Percentiles rank a stretch among this genome's conserved stretches.
Conservation (phyloP, 2,329 filamentous ascomycete genomes). For the Claviceps maximensis region DNA sequence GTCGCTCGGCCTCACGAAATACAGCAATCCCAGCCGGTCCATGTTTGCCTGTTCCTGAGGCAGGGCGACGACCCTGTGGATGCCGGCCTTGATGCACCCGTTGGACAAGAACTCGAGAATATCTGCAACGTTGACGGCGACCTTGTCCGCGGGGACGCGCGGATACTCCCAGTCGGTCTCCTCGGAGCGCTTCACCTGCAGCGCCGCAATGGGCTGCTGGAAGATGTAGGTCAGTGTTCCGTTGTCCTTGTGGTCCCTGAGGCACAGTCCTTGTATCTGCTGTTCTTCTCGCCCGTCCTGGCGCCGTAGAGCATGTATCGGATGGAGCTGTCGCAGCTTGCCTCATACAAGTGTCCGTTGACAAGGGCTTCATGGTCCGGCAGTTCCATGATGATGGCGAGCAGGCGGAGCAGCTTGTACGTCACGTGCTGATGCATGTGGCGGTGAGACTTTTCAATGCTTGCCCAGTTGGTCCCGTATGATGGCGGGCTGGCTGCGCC, state of each 20-base stretch:
- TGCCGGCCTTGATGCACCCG: constrained; percentile 3
- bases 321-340: constrained; percentile 40
- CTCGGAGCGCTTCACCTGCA: constrained; percentile 29
- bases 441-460: constrained; percentile 23
- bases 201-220: constrained; percentile 41
- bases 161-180: constrained; percentile 2
- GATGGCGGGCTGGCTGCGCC: constrained; percentile 19
- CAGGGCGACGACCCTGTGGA: constrained; percentile 3
- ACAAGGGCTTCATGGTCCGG: constrained; percentile 39
- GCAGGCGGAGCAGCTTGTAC: constrained; percentile 20
- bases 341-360: constrained; percentile 38
- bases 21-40: constrained; percentile 2
- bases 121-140: constrained; percentile 4
- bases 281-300: constrained; percentile 31
- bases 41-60: constrained; percentile 1
- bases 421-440: constrained; percentile 22
- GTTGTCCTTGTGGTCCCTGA: constrained; percentile 38
- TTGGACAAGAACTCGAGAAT: constrained; percentile 2
- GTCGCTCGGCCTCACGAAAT: constrained; percentile 4
- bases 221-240: constrained; percentile 44
- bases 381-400: constrained; percentile 40
- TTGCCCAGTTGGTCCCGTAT: constrained; percentile 17
- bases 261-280: constrained; percentile 21
- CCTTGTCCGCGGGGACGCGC: constrained; percentile 3
- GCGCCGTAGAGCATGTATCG: constrained; percentile 47